Evolutionary conservation across 2,329 filamentous ascomycete genomes (phyloP).

Genomic region (Nigrospora sphaerica): DNA sequence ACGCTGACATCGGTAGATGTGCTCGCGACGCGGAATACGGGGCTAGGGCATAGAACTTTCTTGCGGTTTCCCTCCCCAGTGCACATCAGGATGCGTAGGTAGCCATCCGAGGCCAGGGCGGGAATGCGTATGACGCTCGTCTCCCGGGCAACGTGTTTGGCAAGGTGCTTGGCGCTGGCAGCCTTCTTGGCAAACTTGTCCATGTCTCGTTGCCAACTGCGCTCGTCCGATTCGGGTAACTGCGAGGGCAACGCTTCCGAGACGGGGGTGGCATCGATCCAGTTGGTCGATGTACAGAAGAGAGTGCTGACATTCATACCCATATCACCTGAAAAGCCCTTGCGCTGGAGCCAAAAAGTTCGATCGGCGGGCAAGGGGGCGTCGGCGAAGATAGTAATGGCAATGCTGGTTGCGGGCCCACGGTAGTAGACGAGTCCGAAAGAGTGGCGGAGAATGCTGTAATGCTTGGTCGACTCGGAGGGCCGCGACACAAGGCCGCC

Average conservation of each 20-base stretch:
- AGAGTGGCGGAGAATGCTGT: slow-evolving; percentile 61
- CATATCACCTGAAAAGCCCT: slow-evolving; percentile 60
- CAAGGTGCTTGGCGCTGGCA: slow-evolving; percentile 31
- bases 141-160: slow-evolving; percentile 48
- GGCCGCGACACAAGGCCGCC: slow-evolving; percentile 58
- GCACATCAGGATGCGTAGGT: slow-evolving; percentile 61
- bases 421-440: slow-evolving; percentile 58
- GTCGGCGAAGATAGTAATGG: slow-evolving; percentile 58
- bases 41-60: slow-evolving; percentile 56
- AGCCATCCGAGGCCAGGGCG: slow-evolving; percentile 55
- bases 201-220: slow-evolving; percentile 62
- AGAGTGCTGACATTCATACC: slow-evolving; percentile 61
- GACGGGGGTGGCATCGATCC: slow-evolving; percentile 62
- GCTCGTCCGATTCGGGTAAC: slow-evolving; percentile 49
- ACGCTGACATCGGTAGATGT: slow-evolving; percentile 54
- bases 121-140: slow-evolving; percentile 61
- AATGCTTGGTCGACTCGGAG: slow-evolving; percentile 57
- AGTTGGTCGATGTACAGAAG: slow-evolving; percentile 49
- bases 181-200: slow-evolving; percentile 54
- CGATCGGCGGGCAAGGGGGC: slow-evolving; percentile 47
- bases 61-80: slow-evolving; percentile 26
- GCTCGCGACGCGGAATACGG: slow-evolving; percentile 63
- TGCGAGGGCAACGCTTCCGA: slow-evolving; percentile 37
- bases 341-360: slow-evolving; percentile 60
- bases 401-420: slow-evolving; percentile 55